Evolutionary conservation across 2,329 filamentous ascomycete species (phyloP).

Genomic region (Zelopaecilomyces penicillatus): DNA sequence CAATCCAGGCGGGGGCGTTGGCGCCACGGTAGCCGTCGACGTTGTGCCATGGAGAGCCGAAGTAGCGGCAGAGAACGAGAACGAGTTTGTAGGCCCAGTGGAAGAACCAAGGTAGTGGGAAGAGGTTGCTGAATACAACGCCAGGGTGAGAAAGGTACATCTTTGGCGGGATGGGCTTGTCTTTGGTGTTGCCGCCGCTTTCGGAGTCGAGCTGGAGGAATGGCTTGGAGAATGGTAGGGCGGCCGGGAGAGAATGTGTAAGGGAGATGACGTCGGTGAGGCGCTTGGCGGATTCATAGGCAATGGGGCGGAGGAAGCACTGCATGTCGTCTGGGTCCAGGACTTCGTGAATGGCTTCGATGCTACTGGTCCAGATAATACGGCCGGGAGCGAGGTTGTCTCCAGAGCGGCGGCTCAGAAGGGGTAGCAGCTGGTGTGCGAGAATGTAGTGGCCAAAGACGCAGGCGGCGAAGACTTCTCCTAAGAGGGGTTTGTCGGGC

Average conservation of each 20-base stretch:
- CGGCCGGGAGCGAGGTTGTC: slow-evolving; percentile 44
- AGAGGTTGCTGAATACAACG: slow-evolving; percentile 72
- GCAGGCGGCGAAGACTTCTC: slow-evolving; percentile 82
- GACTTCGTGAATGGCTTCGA: slow-evolving; percentile 53
- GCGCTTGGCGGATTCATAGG: slow-evolving; percentile 85
- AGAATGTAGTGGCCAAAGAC: slow-evolving; percentile 94
- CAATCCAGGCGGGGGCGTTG: slow-evolving; percentile 67
- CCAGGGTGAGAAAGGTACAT: slow-evolving; percentile 82
- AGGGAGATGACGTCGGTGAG: slow-evolving; percentile 78
- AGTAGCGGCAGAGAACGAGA: slow-evolving; percentile 63
- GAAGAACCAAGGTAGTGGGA: slow-evolving; percentile 64
- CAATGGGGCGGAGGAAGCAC: slow-evolving; percentile 48
- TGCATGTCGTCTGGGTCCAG: slow-evolving; percentile 69
- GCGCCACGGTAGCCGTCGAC: slow-evolving; percentile 71
- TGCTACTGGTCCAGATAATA: slow-evolving; percentile 79
- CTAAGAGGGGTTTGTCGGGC: slow-evolving; percentile 50
- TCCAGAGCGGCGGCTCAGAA: slow-evolving; percentile 48
- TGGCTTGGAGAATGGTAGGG: slow-evolving; percentile 43
- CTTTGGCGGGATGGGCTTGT: slow-evolving; percentile 37
- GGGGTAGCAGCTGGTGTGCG: slow-evolving; percentile 66
- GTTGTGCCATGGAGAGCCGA: slow-evolving; percentile 85
- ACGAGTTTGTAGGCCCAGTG: slow-evolving; percentile 58
- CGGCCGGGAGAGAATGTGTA: slow-evolving; percentile 59
- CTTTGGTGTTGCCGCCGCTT: slow-evolving; percentile 7
- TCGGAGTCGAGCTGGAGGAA: slow-evolving; percentile 41